Base-by-base conservation (phyloP, 176 grass and related monocot genomes). In the Oropetium thomaeum region DNA sequence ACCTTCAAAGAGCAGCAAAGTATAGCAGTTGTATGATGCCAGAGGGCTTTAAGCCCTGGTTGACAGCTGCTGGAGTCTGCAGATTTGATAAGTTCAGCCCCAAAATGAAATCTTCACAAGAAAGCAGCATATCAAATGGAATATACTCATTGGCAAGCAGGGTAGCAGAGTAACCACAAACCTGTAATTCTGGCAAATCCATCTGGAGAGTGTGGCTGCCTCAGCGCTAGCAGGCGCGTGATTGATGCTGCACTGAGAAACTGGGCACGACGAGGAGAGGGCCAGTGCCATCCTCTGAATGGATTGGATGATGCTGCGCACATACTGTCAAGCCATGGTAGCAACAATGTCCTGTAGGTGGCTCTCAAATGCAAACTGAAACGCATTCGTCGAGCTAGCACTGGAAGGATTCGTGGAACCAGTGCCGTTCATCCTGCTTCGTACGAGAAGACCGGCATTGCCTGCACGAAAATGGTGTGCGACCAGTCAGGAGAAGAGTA, bases 1-100 rank as follows among this genome's bases (percentile, higher is more conserved):
- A 90, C 95, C 95, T 94, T 98, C 2, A 94, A 78, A 65, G 91
- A 87, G 86, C 87, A 98, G 67, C 95, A 98, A 29, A 98, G 70
- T 43, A 98, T 82, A 13, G 95, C 86, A 64, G 73, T 84, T 10
- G 64, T 37, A 77, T 94, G 91, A 9, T 90, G 86, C 95, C 95
- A 98, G 17, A 98, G 67, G 30, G 83, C 54, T 66, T 98, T 87
- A 1, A 98, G 79, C 17, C 71, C 68, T 1, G 43, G 65, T 55
- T 90, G 87, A 13, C 62, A 43, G 27, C 51, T n/a, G 38, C 25
- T 31, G 5, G 58, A 65, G 16, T 84, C 86, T 28, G 76, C 64
- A 0, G 84, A 30, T 35, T 64, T 77, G 48, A 90, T 59, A 28
- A 98, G 91, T n/a, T 98, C 95, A 0, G 79, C 86, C 11, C 95